Evolutionary conservation across 1,139 yeast genomes (phyloP).

Genomic region (Yamadazyma pseudoaaseri): DNA sequence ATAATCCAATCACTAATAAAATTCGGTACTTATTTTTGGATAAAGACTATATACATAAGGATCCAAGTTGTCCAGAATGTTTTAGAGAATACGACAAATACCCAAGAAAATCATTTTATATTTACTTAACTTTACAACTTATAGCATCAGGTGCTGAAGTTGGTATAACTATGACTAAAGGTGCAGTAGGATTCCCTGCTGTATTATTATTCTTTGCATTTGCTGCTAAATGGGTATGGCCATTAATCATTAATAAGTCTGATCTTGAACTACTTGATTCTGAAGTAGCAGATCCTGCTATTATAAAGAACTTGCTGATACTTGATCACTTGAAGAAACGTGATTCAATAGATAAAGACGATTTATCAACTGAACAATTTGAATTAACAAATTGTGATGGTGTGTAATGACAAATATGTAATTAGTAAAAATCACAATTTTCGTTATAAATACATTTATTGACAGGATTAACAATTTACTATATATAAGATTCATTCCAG

Average conservation of each 20-base stretch:
- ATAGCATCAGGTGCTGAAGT: conserved; percentile 77
- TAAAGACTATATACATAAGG: conserved; percentile 34
- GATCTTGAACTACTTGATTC: conserved; percentile 67
- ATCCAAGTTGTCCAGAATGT: conserved; percentile 34
- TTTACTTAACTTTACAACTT: conserved; percentile 59
- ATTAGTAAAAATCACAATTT: conserved; percentile 32
- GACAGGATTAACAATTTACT: conserved; percentile 10
- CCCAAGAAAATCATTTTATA: conserved; percentile 49
- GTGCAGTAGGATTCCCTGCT: conserved; percentile 94
- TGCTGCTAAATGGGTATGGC: conserved; percentile 71
- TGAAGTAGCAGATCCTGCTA: conserved; percentile 57
- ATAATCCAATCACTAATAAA: conserved; percentile 62
- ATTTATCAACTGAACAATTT: background rate
- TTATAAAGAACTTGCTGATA: conserved; percentile 13
- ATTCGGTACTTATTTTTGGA: conserved; percentile 69
- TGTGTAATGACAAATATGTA: conserved; percentile 44
- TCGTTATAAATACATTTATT: conserved; percentile 7
- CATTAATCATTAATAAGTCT: conserved; percentile 57
- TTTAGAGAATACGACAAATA: conserved; percentile 32
- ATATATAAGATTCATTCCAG: conserved; percentile 8
- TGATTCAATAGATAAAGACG: conserved; percentile 4
- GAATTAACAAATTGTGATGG: conserved; percentile 42
- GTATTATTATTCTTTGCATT: conserved; percentile 57
- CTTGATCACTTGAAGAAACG: conserved; percentile 9
- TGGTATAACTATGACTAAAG: conserved; percentile 81